phyloP scores from a whole-genome alignment of 2,329 filamentous ascomycete species.

The Colletotrichum sp. region DNA sequence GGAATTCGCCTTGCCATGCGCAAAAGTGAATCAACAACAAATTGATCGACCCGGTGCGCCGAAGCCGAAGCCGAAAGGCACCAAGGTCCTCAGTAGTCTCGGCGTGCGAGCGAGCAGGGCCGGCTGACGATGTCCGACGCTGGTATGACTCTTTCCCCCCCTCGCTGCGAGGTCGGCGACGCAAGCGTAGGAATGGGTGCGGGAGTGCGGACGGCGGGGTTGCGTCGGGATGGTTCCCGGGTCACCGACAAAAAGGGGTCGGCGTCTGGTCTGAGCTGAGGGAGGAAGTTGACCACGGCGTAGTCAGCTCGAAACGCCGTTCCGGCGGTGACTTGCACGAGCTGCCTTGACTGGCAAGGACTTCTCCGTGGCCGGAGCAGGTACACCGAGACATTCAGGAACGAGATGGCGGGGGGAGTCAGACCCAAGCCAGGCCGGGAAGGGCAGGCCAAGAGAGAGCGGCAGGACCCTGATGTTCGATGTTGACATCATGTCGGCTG shows the following conservation, averaged over 20 bases:
- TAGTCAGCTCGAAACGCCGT: neutral
- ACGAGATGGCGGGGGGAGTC: neutral
- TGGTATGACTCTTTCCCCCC: neutral
- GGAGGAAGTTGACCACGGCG: neutral
- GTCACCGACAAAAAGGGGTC: neutral
- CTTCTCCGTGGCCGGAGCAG: neutral
- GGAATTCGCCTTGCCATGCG: neutral
- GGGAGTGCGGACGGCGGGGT: neutral
- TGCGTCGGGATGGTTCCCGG: conserved; percentile 11
- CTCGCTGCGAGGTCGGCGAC: neutral
- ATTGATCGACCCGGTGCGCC: neutral
- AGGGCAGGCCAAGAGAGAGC: neutral
- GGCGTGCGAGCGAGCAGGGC: neutral
- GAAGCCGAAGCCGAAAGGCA: neutral
- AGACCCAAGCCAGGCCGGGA: neutral
- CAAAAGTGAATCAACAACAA: neutral
- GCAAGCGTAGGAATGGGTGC: neutral
- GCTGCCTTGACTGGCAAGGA: neutral
- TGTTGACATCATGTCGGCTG: conserved; percentile 5
- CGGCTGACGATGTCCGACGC: neutral
- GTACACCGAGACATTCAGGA: neutral
- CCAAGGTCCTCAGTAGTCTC: neutral
- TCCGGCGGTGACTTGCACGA: neutral
- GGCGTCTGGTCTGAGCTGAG: neutral
- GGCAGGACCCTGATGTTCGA: neutral